Conservation (phyloP, 306 rosid genomes). For the Luffa aegyptiaca region DNA sequence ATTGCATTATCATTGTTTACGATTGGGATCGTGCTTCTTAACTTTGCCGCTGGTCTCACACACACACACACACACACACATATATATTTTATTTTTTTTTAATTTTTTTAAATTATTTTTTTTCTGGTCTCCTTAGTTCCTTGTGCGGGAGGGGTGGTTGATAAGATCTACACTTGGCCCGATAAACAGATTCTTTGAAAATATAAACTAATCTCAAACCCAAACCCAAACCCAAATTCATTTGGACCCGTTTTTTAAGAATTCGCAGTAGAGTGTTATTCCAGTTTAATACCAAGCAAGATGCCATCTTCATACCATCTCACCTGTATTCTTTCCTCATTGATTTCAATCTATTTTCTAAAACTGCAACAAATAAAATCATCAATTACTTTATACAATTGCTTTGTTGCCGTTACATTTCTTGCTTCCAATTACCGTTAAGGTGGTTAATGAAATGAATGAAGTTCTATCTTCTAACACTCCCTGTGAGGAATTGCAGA, state of each 20-base stretch:
- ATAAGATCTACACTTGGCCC: neutral
- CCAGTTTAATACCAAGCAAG: neutral
- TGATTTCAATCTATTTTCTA: neutral
- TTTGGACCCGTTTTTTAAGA: neutral
- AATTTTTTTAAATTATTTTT: too few species aligned
- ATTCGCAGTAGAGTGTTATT: neutral
- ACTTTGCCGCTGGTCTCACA: neutral
- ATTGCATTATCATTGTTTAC: neutral
- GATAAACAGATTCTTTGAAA: neutral
- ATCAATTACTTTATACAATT: slow-evolving; percentile 7
- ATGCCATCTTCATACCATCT: neutral
- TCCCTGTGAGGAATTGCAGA: neutral
- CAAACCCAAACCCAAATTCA: neutral
- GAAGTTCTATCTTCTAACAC: slow-evolving; percentile 3
- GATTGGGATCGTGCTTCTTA: neutral
- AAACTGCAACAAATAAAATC: neutral
- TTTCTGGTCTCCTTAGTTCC: neutral
- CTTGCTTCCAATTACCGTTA: neutral
- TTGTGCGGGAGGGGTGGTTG: neutral
- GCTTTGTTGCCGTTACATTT: slow-evolving; percentile 4
- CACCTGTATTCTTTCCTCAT: neutral
- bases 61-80: too few species aligned
- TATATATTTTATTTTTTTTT: neutral
- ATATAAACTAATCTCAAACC: neutral
- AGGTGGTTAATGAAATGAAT: slow-evolving; percentile 3